phyloP scores from a whole-genome alignment of 2,329 filamentous ascomycete genomes.

The Clathrospora elynae region DNA sequence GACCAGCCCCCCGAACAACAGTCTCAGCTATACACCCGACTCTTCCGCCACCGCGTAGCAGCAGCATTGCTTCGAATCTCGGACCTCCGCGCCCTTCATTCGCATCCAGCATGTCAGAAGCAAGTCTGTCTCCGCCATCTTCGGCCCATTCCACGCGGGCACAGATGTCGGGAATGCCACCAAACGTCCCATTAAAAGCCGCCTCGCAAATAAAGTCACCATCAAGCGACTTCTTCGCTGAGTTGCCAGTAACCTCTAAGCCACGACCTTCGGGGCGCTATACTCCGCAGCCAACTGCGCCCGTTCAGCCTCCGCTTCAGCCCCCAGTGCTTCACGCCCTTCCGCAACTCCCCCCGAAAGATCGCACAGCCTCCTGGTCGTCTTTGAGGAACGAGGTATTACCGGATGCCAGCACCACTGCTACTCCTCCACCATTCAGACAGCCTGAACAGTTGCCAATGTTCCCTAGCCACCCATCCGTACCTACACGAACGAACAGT shows the following conservation, averaged over 20 bases:
- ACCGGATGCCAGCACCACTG: slow-evolving; percentile 31
- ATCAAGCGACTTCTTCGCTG: slow-evolving; percentile 55
- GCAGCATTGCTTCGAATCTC: slow-evolving; percentile 56
- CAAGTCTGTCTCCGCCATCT: slow-evolving; percentile 49
- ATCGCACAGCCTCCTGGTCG: slow-evolving; percentile 45
- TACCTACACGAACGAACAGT: slow-evolving; percentile 39
- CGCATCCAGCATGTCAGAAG: slow-evolving; percentile 40
- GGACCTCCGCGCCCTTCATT: slow-evolving; percentile 28
- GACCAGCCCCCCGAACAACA: slow-evolving; percentile 39
- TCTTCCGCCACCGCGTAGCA: slow-evolving; percentile 64
- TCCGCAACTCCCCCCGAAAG: slow-evolving; percentile 37
- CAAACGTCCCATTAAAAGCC: slow-evolving; percentile 31
- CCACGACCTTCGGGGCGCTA: slow-evolving; percentile 48
- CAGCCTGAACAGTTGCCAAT: slow-evolving; percentile 51
- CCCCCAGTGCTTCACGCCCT: slow-evolving; percentile 28
- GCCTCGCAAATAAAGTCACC: slow-evolving; percentile 33
- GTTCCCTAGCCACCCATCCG: slow-evolving; percentile 42
- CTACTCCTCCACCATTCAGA: slow-evolving; percentile 39
- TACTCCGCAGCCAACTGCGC: slow-evolving; percentile 42
- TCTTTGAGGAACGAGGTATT: slow-evolving; percentile 44
- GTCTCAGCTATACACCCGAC: slow-evolving; percentile 47
- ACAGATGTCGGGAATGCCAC: slow-evolving; percentile 38
- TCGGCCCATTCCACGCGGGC: slow-evolving; percentile 47
- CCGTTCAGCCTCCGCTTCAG: slow-evolving; percentile 33
- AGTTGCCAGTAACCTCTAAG: slow-evolving; percentile 53